Evolutionary conservation across 495 filamentous ascomycete genomes (phyloP), one percentile per base, ranked within the genome.

Genomic region (Sabuloglossum arenarium): DNA sequence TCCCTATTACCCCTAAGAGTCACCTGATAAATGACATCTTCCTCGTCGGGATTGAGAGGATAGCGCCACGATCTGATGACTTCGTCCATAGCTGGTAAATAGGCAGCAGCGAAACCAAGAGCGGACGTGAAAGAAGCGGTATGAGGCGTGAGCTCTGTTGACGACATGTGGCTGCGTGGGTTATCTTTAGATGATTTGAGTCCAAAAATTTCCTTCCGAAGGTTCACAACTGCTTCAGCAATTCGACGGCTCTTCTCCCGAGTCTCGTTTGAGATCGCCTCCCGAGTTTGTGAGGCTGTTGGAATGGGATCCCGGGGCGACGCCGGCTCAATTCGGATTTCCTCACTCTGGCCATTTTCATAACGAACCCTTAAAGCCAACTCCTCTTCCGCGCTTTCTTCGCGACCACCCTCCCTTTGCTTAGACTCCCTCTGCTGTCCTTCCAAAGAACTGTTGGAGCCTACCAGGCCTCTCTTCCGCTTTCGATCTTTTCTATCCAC

Each of bases 311-410:
- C 67, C 23, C 6, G 47, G 47, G 47, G 24, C 1, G 47, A 19
- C 25, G 67, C 59, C 4, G 65, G 53, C 47, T 63, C 63, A 24
- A 71, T 66, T 10, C 63, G 67, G 45, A 81, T 70, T 56, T 80
- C 73, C 55, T 78, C 77, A 34, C 70, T 72, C 47, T 82, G 76
- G 11, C 80, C 78, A 65, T 82, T 82, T 21, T 73, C 76, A 62
- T 80, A 82, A n/a, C 73, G 71, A 1, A 81, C 73, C 39, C 72
- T 63, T 28, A 83, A 63, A 6, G 76, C 68, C 23, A 76, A 58
- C 24, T 71, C 68, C 12, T 59, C 58, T 27, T 63, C 65, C 25
- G 66, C 67, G 54, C 67, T 62, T 21, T 49, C 54, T 54, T 56
- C 23, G 64, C 64, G 46, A 49, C 62, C 11, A 61, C 66, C 58